phyloP scores from a whole-genome alignment of 768 basidiomycete genomes.

The Agaricus subrufescens region DNA sequence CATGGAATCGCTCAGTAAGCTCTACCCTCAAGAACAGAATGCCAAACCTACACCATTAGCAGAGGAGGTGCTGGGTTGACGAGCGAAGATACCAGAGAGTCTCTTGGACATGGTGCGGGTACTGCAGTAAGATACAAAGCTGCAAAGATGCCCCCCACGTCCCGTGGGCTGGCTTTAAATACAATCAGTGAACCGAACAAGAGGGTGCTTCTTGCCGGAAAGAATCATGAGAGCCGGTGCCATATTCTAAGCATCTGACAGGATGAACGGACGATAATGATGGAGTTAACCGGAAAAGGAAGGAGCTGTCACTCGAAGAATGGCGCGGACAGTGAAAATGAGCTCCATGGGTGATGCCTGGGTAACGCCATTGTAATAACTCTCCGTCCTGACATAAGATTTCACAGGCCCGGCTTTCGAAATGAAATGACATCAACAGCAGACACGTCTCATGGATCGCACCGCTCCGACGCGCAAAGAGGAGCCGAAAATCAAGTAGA shows the following conservation, averaged over 20 bases:
- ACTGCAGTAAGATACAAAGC: neutral
- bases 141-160: neutral
- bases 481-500: neutral
- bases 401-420: no score
- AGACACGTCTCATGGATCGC: no score
- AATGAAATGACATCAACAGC: no score
- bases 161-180: neutral
- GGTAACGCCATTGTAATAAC: no score
- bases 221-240: neutral
- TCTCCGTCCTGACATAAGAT: no score
- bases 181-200: no score
- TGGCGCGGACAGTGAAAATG: neutral
- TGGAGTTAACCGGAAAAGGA: neutral
- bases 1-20: neutral
- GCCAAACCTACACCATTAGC: neutral
- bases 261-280: neutral
- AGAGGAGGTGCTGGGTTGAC: slow-evolving; percentile 6
- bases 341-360: no score
- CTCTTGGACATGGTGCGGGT: slow-evolving; percentile 7
- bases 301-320: neutral
- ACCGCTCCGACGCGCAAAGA: no score
- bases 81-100: slow-evolving; percentile 9
- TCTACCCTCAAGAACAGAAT: neutral
- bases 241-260: neutral
- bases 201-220: neutral